A percentile compares a stretch with the other conserved stretches of the same genome.
These are phyloP conservation scores for Cladosporium sp. DNA, from an alignment of 2,329 filamentous ascomycete genomes.

Conservation along the genomic window DNA sequence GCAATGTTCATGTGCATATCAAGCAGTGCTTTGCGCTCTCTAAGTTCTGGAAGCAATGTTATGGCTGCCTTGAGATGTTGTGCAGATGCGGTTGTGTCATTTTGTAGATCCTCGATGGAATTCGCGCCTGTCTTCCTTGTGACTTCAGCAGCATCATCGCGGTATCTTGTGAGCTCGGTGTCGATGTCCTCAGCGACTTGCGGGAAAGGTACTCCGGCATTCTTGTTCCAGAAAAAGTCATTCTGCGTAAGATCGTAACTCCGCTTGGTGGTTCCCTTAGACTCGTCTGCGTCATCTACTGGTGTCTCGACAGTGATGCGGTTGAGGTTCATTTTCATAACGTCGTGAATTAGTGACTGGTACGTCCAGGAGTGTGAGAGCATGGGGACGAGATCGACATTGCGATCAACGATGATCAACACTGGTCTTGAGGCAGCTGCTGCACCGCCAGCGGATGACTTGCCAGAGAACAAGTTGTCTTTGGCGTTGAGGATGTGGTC, in stretches of 20 bases:
- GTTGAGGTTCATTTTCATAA: conserved; percentile 79
- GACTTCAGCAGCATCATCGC: conserved; percentile 90
- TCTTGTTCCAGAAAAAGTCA: conserved; percentile 97
- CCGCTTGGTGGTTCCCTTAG: conserved; percentile 77
- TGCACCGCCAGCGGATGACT: conserved; percentile 61
- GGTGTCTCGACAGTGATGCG: conserved; percentile 89
- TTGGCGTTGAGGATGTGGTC: conserved; percentile 98
- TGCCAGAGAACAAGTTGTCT: conserved; percentile 85
- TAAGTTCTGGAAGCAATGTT: conserved; percentile 83
- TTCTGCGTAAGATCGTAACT: conserved; percentile 84
- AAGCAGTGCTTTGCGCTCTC: conserved; percentile 86
- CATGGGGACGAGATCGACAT: conserved; percentile 95
- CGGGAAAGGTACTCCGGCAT: conserved; percentile 86
- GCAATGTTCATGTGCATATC: conserved; percentile 99
- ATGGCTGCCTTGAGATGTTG: conserved; percentile 96
- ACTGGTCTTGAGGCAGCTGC: conserved; percentile 74
- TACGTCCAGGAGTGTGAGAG: conserved; percentile 95
- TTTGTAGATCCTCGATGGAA: conserved; percentile 88
- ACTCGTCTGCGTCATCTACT: conserved; percentile 72
- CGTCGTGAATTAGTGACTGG: conserved; percentile 80
- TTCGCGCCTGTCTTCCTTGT: conserved; percentile 94
- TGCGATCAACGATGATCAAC: conserved; percentile 89
- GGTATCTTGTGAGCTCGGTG: conserved; percentile 88
- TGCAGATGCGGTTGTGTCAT: conserved; percentile 83
- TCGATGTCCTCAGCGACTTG: conserved; percentile 97